Percentiles rank a stretch among this genome's conserved stretches.
These are phyloP conservation scores for Tolypocladium paradoxum DNA, from an alignment of 2,329 filamentous ascomycete genomes.

Conservation along the genomic window DNA sequence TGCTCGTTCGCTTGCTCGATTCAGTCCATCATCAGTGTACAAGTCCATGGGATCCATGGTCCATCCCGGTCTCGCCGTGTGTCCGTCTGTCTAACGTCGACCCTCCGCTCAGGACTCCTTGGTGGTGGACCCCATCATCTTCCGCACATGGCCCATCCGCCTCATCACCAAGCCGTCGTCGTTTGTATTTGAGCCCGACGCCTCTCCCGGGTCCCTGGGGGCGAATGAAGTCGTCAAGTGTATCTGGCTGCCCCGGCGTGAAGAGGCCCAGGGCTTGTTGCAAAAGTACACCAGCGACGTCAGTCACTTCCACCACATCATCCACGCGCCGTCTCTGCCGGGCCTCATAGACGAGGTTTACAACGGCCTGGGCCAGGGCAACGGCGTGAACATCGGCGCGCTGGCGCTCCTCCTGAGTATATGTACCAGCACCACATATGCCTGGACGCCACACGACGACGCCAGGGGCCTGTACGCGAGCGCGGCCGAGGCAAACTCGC, in stretches of 20 bases:
- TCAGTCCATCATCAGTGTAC: neutral
- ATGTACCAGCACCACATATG: conserved; percentile 18
- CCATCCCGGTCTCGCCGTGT: neutral
- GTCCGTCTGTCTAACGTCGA: conserved; percentile 2
- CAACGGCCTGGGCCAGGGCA: conserved; percentile 14
- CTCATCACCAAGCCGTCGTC: conserved; percentile 20
- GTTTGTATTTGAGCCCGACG: conserved; percentile 19
- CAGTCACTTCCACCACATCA: conserved; percentile 20
- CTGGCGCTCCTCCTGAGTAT: conserved; percentile 18
- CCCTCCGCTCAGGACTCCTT: conserved; percentile 14
- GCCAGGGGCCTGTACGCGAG: conserved; percentile 14
- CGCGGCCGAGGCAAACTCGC: conserved; percentile 15
- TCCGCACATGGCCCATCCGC: conserved; percentile 21
- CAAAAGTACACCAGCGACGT: conserved; percentile 19
- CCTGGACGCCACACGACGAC: conserved; percentile 19
- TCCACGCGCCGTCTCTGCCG: conserved; percentile 18
- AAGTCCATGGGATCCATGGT: neutral
- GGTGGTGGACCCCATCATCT: conserved; percentile 18
- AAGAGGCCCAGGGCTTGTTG: conserved; percentile 18
- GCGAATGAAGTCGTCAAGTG: conserved; percentile 18
- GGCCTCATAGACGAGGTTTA: conserved; percentile 19
- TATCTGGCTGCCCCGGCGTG: conserved; percentile 21
- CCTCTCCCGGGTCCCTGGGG: conserved; percentile 9
- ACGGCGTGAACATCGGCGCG: conserved; percentile 11
- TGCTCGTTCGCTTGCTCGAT: neutral